Evolutionary conservation across 345 rosid genomes (phyloP), one percentile per base, ranked within the genome.

Genomic region (Lepidium sativum): DNA sequence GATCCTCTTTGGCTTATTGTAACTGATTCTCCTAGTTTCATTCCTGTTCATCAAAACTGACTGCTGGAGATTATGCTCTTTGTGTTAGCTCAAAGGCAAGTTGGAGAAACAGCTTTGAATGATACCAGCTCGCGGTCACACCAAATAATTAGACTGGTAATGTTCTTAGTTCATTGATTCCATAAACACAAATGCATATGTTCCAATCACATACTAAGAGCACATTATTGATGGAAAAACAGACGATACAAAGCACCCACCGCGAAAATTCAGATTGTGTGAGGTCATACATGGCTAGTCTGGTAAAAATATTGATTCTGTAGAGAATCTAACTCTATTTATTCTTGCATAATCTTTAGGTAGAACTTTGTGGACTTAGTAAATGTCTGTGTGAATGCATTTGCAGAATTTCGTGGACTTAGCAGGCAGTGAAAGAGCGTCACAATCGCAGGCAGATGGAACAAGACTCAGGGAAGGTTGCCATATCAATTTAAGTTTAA

Each of bases 381-480:
- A 63, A 1, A 25, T 49, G 74, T 3, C 48, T 42, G 25, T 37
- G 42, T 68, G 51, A 43, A 68, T 80, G 53, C 37, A 27, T 76
- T 3, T 72, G 78, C 85, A 95, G 99, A 95, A 95, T 78, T 91
- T 95, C 63, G 99, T 95, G 43, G 99, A 95, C 82, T 79, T 95
- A 57, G 99, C 99, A 66, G 99, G 99, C 80, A 91, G 97, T 76
- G 99, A 95, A 77, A 84, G 99, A 79, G 97, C 97, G 12, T 85
- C 97, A 60, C 99, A 95, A 72, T 88, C 99, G 31, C 83, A 88
- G 63, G 87, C 96, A 33, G 99, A 95, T 59, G 99, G 99, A 38
- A 82, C 96, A 53, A 81, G 99, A 76, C 97, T 95, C 21, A 80
- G 94, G 69, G 99, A 95, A 81, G 99, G 99, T 66, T 95, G 99